phyloP scores from a whole-genome alignment of 2,329 filamentous ascomycete genomes.

The Colletotrichum aenigma region DNA sequence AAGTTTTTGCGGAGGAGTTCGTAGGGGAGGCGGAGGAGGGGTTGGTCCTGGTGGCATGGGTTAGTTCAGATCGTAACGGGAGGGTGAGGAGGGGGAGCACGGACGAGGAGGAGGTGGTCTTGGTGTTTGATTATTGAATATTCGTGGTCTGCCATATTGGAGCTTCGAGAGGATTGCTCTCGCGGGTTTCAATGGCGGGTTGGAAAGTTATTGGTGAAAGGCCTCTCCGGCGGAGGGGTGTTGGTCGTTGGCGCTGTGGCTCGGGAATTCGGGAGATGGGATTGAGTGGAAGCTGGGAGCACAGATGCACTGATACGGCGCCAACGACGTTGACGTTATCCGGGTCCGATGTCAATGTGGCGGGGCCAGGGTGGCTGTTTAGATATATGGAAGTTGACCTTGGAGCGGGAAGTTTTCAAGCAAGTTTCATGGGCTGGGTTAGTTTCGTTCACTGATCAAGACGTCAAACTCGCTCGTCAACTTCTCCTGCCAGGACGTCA shows the following conservation, averaged over 20 bases:
- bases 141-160: slow-evolving; percentile 62
- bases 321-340: slow-evolving; percentile 8
- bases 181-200: background rate
- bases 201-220: background rate
- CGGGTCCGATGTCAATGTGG: slow-evolving; percentile 5
- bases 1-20: slow-evolving; percentile 95
- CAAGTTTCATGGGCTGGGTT: background rate
- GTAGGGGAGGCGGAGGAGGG: slow-evolving; percentile 88
- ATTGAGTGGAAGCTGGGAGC: slow-evolving; percentile 1
- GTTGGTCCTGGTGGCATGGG: slow-evolving; percentile 73
- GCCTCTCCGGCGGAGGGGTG: background rate
- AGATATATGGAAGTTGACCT: background rate
- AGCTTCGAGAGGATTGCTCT: background rate
- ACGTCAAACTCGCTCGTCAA: background rate
- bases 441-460: background rate
- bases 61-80: background rate
- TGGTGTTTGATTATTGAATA: slow-evolving; percentile 75
- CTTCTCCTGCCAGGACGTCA: background rate
- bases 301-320: slow-evolving; percentile 8
- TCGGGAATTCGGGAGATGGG: background rate
- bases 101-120: slow-evolving; percentile 76
- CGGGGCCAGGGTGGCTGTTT: background rate
- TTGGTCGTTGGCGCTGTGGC: background rate
- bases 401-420: background rate
- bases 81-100: background rate